Conservation (phyloP, 2,329 filamentous ascomycete species). For the Dendryphion nanum region DNA sequence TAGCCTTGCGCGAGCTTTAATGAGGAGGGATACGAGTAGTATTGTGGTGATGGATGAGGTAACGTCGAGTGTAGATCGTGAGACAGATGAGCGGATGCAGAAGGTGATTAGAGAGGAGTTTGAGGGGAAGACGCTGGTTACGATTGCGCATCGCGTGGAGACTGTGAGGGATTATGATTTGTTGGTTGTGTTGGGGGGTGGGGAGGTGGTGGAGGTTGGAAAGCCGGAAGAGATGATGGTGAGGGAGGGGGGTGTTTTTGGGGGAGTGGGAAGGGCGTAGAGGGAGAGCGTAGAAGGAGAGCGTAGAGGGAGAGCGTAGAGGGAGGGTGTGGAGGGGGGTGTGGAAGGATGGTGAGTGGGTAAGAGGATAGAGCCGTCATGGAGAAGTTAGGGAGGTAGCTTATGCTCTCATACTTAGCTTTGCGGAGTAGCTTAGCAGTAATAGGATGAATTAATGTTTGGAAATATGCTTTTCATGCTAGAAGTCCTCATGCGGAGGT, state of each 20-base stretch:
- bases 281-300: not conserved
- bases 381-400: too few species aligned
- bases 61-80: slow-evolving; percentile 14
- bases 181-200: slow-evolving; percentile 23
- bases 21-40: slow-evolving; percentile 33
- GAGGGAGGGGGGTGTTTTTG: not conserved
- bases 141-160: slow-evolving; percentile 27
- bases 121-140: slow-evolving; percentile 15
- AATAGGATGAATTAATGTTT: too few species aligned
- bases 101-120: slow-evolving; percentile 16
- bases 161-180: slow-evolving; percentile 21
- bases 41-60: slow-evolving; percentile 17
- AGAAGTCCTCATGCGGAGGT: too few species aligned
- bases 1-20: slow-evolving; percentile 56
- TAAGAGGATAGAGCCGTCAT: too few species aligned
- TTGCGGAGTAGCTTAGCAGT: too few species aligned
- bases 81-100: slow-evolving; percentile 19
- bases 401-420: too few species aligned
- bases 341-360: too few species aligned
- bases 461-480: too few species aligned
- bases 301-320: not conserved
- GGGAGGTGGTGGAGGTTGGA: slow-evolving; percentile 21
- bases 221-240: slow-evolving; percentile 6
- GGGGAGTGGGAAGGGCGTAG: not conserved
- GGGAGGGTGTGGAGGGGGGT: not conserved